phyloP scores from a whole-genome alignment of 1,284 basidiomycete genomes.

The Irpex rosettiformis region DNA sequence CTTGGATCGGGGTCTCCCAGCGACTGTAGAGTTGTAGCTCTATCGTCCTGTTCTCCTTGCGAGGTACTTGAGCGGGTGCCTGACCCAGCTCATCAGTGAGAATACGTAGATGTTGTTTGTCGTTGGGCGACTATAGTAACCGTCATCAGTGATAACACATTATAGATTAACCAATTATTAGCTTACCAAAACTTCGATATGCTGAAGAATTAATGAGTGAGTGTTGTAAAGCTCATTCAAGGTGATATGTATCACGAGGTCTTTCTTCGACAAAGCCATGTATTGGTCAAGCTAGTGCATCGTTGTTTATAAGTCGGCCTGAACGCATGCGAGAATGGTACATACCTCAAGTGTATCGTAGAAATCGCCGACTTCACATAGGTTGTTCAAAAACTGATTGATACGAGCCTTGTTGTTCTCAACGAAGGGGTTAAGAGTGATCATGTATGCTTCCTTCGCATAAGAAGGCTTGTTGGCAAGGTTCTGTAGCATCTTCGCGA shows the following conservation, averaged over 20 bases:
- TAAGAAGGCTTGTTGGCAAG: constrained; percentile 98
- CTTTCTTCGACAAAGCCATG: constrained; percentile 99
- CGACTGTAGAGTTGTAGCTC: constrained; percentile 93
- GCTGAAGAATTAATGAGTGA: constrained; percentile 91
- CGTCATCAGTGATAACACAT: constrained; percentile 6
- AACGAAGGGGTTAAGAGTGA: constrained; percentile 96
- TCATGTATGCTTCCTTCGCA: constrained; percentile 98
- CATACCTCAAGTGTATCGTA: constrained; percentile 95
- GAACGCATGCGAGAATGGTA: background rate
- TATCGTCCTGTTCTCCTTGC: constrained; percentile 95
- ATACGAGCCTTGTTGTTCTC: constrained; percentile 98
- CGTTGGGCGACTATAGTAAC: constrained; percentile 80
- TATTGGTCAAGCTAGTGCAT: constrained; percentile 94
- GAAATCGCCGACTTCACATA: constrained; percentile 99
- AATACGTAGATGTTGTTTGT: constrained; percentile 96
- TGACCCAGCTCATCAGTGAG: constrained; percentile 93
- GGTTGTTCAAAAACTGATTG: constrained; percentile 93
- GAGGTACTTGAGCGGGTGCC: constrained; percentile 91
- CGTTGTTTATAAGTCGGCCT: constrained; percentile 7
- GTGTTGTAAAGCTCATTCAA: constrained; percentile 99
- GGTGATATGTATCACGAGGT: constrained; percentile 97
- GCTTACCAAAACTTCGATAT: constrained; percentile 90
- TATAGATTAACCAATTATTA: background rate
- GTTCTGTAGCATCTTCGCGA: constrained; percentile 99
- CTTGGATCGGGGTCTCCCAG: constrained; percentile 99